Evolutionary conservation across 2,329 filamentous ascomycete genomes (phyloP), one percentile per base, ranked within the genome.

Genomic region (Beauveria pseudobassiana): DNA sequence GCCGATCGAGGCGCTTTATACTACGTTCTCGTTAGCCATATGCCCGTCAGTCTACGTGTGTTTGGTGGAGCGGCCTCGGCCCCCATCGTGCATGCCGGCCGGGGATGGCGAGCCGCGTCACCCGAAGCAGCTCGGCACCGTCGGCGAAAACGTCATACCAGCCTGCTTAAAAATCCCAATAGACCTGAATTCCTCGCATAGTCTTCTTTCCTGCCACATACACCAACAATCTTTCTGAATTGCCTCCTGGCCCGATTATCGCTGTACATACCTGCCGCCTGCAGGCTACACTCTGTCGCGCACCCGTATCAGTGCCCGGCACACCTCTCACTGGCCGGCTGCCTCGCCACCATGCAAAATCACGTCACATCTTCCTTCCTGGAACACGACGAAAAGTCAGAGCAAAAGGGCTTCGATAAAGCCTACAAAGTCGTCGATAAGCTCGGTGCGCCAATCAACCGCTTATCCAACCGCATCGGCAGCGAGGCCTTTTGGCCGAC

Each of bases 401-500:
- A 78, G 76, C 67, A 87, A 89, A 83, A 83, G 63, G 86, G 88
- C 64, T 91, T 91, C 73, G 88, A 92, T 74, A 90, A 89, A 70
- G 82, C 87, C 63, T 92, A 86, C 80, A 79, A 48, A 65, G 77
- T 70, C 74, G 76, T 66, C 63, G 73, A 74, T 59, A 79, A 80
- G 68, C 77, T 80, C 12, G 89, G 89, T 18, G 84, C 82, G 2
- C 91, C 91, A 3, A 87, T 96, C 70, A 96, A 96, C 71, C 86
- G 82, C 63, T 74, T 96, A 24, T 90, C 88, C 18, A 91, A 96
- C 75, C 91, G 88, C 74, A 79, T 96, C 43, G 91, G 91, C n/a
- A 76, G 76, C 53, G 91, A 96, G 74, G 88, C 90, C 24, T 96
- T 96, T 74, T 88, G 93, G 83, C 92, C 92, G 1, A 90, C 88